Evolutionary conservation across 2,329 filamentous ascomycete genomes (phyloP).

Genomic region (Daldinia eschscholtzii): DNA sequence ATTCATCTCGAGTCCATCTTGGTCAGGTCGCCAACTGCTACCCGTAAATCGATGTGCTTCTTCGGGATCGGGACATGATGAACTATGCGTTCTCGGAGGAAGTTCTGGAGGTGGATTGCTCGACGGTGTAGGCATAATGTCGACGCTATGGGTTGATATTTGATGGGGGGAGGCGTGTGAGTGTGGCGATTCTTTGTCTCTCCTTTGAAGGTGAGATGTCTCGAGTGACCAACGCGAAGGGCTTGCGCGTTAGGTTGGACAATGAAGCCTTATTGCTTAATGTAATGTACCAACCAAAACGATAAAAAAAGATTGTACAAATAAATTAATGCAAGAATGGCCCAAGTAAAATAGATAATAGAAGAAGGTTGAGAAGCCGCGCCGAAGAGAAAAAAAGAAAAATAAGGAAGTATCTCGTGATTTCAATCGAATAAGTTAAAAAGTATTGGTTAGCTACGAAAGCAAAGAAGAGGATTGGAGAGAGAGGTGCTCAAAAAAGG

Average conservation of each 20-base stretch:
- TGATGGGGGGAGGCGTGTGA: neutral
- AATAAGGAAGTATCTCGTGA: constrained; percentile 31
- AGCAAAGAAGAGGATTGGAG: constrained; percentile 21
- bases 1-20: constrained; percentile 49
- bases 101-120: constrained; percentile 48
- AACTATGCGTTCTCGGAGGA: constrained; percentile 50
- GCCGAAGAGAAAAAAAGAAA: constrained; percentile 19
- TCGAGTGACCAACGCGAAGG: constrained; percentile 23
- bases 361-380: constrained; percentile 21
- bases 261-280: constrained; percentile 13
- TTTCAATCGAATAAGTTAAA: constrained; percentile 19
- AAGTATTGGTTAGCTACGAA: neutral
- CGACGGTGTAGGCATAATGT: constrained; percentile 52
- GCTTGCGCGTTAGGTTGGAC: constrained; percentile 23
- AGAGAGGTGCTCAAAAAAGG: constrained; percentile 18
- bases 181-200: constrained; percentile 23
- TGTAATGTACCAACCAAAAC: constrained; percentile 2
- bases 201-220: constrained; percentile 2
- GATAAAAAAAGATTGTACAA: constrained; percentile 26
- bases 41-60: constrained; percentile 43
- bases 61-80: constrained; percentile 53
- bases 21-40: constrained; percentile 46
- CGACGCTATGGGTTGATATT: constrained; percentile 20
- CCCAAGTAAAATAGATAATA: constrained; percentile 16
- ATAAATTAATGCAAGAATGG: constrained; percentile 30